These are phyloP conservation scores for Rhodotorula sp. DNA, from an alignment of 1,284 basidiomycete genomes.

Conservation along the genomic window DNA sequence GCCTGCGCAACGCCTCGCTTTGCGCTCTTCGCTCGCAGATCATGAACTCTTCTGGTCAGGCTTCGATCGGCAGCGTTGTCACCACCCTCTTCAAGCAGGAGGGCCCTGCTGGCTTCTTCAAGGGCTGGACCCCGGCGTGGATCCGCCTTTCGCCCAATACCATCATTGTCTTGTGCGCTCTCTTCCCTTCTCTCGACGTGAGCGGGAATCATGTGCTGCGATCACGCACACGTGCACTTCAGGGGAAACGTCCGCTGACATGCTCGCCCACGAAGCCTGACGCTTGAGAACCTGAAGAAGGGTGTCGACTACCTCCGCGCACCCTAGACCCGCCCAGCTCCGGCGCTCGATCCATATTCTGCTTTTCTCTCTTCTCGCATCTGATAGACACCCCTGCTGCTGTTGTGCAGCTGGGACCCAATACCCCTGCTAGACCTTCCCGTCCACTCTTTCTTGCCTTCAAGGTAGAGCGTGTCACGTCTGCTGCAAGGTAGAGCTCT, in stretches of 20 bases:
- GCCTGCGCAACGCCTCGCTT: too few relatives aligned
- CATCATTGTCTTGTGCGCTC: conserved; percentile 42
- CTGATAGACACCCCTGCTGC: neutral
- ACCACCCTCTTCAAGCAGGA: conserved; percentile 70
- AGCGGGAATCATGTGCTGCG: neutral
- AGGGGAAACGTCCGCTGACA: neutral
- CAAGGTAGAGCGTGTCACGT: too few relatives aligned
- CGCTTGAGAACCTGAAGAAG: conserved; percentile 40
- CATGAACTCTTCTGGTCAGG: conserved; percentile 77
- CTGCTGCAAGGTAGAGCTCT: too few relatives aligned
- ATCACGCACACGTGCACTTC: neutral
- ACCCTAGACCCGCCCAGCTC: neutral
- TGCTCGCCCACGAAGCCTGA: conserved; percentile 16
- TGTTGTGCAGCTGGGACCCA: too few relatives aligned
- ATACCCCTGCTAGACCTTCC: too few relatives aligned
- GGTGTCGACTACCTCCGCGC: conserved; percentile 31
- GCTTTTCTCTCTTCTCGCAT: neutral
- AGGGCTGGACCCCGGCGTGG: conserved; percentile 58
- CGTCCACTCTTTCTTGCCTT: too few relatives aligned
- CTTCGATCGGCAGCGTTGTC: conserved; percentile 67
- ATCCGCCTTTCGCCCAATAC: conserved; percentile 46
- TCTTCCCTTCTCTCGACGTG: too few relatives aligned
- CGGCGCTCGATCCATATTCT: neutral
- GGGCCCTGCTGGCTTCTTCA: conserved; percentile 88
- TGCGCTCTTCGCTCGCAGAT: conserved; percentile 57